Percentiles rank a stretch among this genome's conserved stretches.
These are phyloP conservation scores for Neofusicoccum parvum DNA, from an alignment of 2,329 filamentous ascomycete species.

Conservation along the genomic window DNA sequence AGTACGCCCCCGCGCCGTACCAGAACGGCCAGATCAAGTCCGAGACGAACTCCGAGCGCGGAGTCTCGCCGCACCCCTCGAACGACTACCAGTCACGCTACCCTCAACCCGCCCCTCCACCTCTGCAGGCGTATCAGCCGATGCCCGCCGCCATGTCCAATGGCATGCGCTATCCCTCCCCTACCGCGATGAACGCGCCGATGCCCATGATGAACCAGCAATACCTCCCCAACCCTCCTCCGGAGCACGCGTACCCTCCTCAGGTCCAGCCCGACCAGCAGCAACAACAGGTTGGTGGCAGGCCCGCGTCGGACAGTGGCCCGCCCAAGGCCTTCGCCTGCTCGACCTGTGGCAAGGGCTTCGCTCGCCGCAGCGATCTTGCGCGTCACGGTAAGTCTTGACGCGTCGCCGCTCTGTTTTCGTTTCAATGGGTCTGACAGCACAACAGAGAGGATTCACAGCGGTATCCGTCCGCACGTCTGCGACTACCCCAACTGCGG, in stretches of 20 bases:
- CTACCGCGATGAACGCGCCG: conserved; percentile 52
- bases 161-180: conserved; percentile 57
- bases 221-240: conserved; percentile 53
- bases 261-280: conserved; percentile 34
- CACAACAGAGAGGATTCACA: conserved; percentile 85
- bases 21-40: conserved; percentile 56
- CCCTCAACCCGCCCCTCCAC: conserved; percentile 59
- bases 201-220: conserved; percentile 59
- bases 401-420: conserved; percentile 15
- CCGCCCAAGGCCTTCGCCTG: conserved; percentile 82
- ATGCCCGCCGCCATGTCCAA: conserved; percentile 54
- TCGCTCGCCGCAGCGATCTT: conserved; percentile 90
- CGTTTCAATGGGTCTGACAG: conserved; percentile 28
- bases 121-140: conserved; percentile 50
- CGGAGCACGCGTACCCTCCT: conserved; percentile 48
- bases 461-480: conserved; percentile 83
- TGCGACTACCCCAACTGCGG: conserved; percentile 88
- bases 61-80: conserved; percentile 57
- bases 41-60: conserved; percentile 62
- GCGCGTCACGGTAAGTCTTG: conserved; percentile 80
- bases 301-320: conserved; percentile 49
- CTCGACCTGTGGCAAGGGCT: conserved; percentile 85
- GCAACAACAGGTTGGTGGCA: conserved; percentile 40
- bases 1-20: conserved; percentile 51
- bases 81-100: conserved; percentile 57